Base-by-base conservation (phyloP, 768 basidiomycete species). In the Chalciporus chontae region DNA sequence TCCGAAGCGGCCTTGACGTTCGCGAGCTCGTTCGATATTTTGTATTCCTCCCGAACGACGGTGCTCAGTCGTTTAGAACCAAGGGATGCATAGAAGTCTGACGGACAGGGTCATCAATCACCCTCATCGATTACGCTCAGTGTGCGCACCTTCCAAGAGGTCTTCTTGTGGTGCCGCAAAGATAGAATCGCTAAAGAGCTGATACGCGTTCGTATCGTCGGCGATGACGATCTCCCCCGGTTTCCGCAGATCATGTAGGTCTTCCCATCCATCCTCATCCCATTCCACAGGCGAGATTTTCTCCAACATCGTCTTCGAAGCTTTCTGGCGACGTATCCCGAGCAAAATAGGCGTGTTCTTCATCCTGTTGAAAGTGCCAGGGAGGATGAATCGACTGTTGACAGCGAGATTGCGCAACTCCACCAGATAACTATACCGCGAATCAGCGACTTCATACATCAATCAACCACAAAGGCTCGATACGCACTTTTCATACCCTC, bases 131-230 rank as follows among this genome's bases (percentile, higher is more conserved):
- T n/a, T n/a, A 31, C 27, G 5, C 23, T 3, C 8, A 21, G 10
- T 34, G 4, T 14, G 6, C 62, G 47, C 54, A 90, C 85, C 78
- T 81, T 98, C 95, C 10, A 98, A 74, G 8, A 91, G 74, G 57
- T 95, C 92, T 64, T 98, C 94, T 67, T 95, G 90, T 0, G 90
- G 88, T 8, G 87, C 90, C 3, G 78, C 79, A 61, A 85, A 90
- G 14, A 95, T 71, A 2, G 77, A 76, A 40, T 84, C 83, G 5
- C 85, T 83, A 62, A 96, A 96, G 11, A 85, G 73, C 53, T 90
- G 85, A 58, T 85, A 81, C 5, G 84, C 73, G 43, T 89, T 87
- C 9, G 84, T 84, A 62, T 96, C 92, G 64, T 99, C 94, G 4
- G 89, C 87, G 41, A 96, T 79, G 23, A 90, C 79, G 8, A 93